These are phyloP conservation scores for Rhytidiadelphus loreus DNA, from an alignment of 225 moss, liverwort and hornwort species.

Conservation along the genomic window DNA sequence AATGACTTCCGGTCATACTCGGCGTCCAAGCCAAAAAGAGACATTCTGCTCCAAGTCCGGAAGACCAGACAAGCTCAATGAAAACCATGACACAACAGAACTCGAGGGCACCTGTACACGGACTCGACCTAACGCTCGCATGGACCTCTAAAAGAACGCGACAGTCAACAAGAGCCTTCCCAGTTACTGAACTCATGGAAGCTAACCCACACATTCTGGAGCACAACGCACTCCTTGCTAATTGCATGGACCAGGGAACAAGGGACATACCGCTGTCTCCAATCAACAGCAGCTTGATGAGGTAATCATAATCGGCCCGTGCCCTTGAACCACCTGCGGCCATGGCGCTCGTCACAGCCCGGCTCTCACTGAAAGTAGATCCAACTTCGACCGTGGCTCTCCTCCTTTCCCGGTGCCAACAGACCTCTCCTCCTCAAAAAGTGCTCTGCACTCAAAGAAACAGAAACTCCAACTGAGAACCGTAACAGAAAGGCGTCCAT, in stretches of 20 bases:
- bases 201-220: not conserved
- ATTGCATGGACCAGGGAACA: not conserved
- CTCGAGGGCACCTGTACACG: not conserved
- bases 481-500: not conserved
- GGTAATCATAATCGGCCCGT: conserved; percentile 97
- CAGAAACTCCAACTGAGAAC: not conserved
- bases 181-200: not conserved
- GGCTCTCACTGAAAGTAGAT: not conserved
- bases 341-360: conserved; percentile 33
- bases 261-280: conserved; percentile 83
- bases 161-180: not conserved
- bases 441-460: conserved; percentile 3
- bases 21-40: not conserved
- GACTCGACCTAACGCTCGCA: not conserved
- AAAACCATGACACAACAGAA: not conserved
- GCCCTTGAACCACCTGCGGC: conserved; percentile 89
- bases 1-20: not conserved
- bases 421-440: not conserved
- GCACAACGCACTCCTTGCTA: not conserved
- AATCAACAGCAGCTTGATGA: conserved; percentile 94
- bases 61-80: not conserved
- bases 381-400: not conserved
- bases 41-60: not conserved
- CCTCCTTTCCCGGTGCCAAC: not conserved
- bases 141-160: not conserved